Conservation (phyloP, 371 early-diverging fungal genomes). For the Choanephora cucurbitarum region DNA sequence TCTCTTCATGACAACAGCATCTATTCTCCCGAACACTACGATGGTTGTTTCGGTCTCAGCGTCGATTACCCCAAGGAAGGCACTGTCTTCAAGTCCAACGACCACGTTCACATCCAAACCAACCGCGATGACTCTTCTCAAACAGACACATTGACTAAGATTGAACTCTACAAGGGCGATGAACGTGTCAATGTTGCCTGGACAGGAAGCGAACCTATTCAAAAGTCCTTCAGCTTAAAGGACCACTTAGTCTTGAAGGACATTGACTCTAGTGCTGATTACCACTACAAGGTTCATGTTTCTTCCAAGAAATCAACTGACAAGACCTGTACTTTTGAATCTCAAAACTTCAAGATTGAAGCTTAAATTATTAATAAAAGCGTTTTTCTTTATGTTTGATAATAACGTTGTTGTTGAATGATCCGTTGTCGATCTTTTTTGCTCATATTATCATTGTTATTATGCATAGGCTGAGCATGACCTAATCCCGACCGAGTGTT, state of each 20-base stretch:
- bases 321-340: constrained; percentile 27
- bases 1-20: constrained; percentile 33
- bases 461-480: no score
- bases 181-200: constrained; percentile 28
- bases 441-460: no score
- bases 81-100: constrained; percentile 19
- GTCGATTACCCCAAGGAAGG: constrained; percentile 38
- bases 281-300: constrained; percentile 32
- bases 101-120: constrained; percentile 35
- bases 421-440: no score
- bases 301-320: constrained; percentile 18
- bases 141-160: constrained; percentile 35
- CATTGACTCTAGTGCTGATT: constrained; percentile 26
- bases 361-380: constrained; percentile 3
- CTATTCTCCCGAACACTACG: constrained; percentile 32
- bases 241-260: constrained; percentile 33
- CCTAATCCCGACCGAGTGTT: constrained; percentile 29
- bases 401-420: no score
- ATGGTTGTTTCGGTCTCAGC: constrained; percentile 48
- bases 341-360: constrained; percentile 29
- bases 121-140: constrained; percentile 42
- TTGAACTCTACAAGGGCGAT: constrained; percentile 45
- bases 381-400: constrained; percentile 18
- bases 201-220: constrained; percentile 33
- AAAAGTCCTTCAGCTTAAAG: constrained; percentile 38